Base-by-base conservation (phyloP, 2,329 filamentous ascomycete species). In the Colletotrichum sp. region DNA sequence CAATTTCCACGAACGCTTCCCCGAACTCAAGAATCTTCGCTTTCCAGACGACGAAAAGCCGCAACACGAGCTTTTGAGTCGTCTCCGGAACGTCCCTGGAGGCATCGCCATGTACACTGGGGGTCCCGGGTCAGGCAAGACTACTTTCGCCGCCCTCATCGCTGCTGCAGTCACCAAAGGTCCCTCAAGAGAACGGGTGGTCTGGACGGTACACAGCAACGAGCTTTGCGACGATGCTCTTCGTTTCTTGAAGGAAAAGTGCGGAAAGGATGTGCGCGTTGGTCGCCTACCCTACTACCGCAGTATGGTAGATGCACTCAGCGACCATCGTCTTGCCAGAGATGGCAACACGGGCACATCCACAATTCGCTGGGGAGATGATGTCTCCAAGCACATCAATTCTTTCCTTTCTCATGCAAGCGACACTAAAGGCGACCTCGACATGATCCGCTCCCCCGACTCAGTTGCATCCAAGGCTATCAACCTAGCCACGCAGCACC, bases 191-290 rank as follows among this genome's bases (percentile, higher is more conserved):
- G 63, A 36, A 8, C 65, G 36, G 24, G 70, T 49, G 18, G 44
- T 72, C 0, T 72, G 71, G 71, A 72, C 64, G 6, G 55, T 68
- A 5, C 64, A 68, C 16, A 72, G 64, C 64, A 72, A 72, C 64
- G 71, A 60, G 10, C 34, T 72, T 8, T 68, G 71, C 55, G 55
- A 73, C 36, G 64, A 73, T 26, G 71, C 71, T 8, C 34, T 72
- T 28, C 26, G 21, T 1, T 44, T 26, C 5, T 28, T 72, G 18
- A 59, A 72, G 63, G 34, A 68, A 8, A 30, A 52, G 18, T 60
- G 36, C 15, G 70, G 36, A 16, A 26, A 68, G 10, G 18, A 28
- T 12, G n/a, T 36, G 6, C 26, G 64, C 8, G 55, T 72, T n/a
- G 49, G 70, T 21, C 70, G 63, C 26, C 55, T 72, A 13, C 70